phyloP scores from a whole-genome alignment of 2,329 filamentous ascomycete genomes.

The Fusarium sp. region DNA sequence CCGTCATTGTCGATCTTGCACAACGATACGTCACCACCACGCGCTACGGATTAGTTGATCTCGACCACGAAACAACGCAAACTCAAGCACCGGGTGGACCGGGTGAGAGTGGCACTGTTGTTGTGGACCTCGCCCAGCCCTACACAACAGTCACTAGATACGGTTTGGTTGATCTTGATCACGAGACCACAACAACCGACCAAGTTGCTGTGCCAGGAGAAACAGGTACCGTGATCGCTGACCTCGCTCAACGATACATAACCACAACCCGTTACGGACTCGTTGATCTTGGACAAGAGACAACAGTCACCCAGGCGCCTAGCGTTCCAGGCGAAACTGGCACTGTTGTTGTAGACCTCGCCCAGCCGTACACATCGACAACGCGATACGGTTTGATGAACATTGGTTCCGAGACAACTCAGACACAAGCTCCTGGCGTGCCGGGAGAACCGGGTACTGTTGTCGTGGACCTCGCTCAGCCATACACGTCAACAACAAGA shows the following conservation, averaged over 20 bases:
- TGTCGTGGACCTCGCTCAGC: neutral
- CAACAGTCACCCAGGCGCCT: neutral
- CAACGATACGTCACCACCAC: neutral
- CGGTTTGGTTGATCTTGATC: neutral
- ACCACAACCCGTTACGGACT: neutral
- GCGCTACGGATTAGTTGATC: neutral
- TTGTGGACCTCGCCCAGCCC: neutral
- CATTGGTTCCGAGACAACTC: neutral
- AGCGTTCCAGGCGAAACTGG: neutral
- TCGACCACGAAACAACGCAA: neutral
- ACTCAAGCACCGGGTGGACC: neutral
- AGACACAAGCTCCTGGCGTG: neutral
- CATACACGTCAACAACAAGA: neutral
- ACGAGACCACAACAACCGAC: neutral
- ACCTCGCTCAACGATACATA: conserved; percentile 2
- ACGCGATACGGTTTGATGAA: neutral
- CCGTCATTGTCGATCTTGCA: neutral
- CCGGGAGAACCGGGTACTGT: neutral
- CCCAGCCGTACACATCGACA: neutral
- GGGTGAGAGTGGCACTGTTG: neutral
- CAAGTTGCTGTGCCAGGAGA: neutral
- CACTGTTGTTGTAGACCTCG: neutral
- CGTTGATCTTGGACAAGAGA: neutral
- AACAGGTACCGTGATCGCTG: neutral
- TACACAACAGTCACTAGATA: neutral